Percentiles rank a stretch among this genome's conserved stretches.
These are phyloP conservation scores for Globisporangium paroecandrum DNA, from an alignment of 352 stramenopile species.

Conservation along the genomic window DNA sequence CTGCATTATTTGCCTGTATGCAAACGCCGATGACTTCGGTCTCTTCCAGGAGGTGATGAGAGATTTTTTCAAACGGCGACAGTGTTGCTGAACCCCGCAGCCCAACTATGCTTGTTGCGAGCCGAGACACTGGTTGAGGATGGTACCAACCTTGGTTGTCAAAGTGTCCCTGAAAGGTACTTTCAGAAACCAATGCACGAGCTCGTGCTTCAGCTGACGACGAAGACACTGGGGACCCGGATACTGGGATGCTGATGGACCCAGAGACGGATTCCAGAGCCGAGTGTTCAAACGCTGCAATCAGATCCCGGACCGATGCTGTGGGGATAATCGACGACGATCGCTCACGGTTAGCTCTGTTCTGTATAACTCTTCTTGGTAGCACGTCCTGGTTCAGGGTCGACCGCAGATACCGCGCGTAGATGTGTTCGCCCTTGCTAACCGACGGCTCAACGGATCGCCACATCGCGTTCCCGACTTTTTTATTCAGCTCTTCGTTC, in stretches of 20 bases:
- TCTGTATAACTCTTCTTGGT: background rate
- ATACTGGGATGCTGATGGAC: background rate
- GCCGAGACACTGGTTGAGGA: background rate
- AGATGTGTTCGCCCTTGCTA: slow-evolving; percentile 66
- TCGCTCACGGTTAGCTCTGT: background rate
- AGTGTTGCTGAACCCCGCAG: slow-evolving; percentile 8
- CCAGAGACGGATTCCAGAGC: slow-evolving; percentile 18
- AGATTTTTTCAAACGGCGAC: slow-evolving; percentile 64
- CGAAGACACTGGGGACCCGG: background rate
- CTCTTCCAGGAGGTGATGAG: slow-evolving; percentile 72
- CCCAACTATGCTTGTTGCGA: background rate
- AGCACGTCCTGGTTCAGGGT: slow-evolving; percentile 48
- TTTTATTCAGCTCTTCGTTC: slow-evolving; percentile 54
- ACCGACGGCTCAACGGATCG: slow-evolving; percentile 47
- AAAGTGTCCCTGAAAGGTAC: slow-evolving; percentile 6
- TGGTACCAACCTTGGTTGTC: slow-evolving; percentile 16
- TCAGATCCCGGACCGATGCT: slow-evolving; percentile 23
- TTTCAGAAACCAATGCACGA: background rate
- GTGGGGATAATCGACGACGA: slow-evolving; percentile 17
- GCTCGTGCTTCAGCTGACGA: background rate
- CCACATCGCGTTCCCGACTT: slow-evolving; percentile 56
- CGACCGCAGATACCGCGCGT: slow-evolving; percentile 66
- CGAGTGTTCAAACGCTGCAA: slow-evolving; percentile 24
- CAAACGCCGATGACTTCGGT: slow-evolving; percentile 61
- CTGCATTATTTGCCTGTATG: slow-evolving; percentile 61